These are phyloP conservation scores for Globisporangium takayamanum DNA, from an alignment of 352 stramenopile species.

Conservation along the genomic window DNA sequence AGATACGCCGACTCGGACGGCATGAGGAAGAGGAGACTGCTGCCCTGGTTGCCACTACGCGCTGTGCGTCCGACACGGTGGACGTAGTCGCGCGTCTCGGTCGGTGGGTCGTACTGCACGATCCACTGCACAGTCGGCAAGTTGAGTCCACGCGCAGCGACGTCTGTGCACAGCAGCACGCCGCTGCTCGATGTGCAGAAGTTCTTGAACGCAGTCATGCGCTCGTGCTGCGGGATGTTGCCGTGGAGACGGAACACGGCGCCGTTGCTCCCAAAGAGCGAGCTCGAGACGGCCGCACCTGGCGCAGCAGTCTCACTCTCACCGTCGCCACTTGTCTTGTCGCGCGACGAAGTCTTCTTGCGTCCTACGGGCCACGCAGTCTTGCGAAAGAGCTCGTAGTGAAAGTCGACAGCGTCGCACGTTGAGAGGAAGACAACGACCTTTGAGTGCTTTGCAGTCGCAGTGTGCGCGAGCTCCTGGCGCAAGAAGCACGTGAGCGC, in stretches of 20 bases:
- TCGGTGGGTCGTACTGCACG: constrained; percentile 98
- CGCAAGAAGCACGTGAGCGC: constrained; percentile 91
- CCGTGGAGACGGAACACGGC: constrained; percentile 90
- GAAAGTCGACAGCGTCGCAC: constrained; percentile 96
- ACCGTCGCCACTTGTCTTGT: neutral
- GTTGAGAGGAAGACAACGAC: constrained; percentile 97
- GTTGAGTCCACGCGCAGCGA: constrained; percentile 97
- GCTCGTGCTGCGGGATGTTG: constrained; percentile 94
- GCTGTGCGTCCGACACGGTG: constrained; percentile 99
- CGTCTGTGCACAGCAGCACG: constrained; percentile 98
- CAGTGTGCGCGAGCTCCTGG: constrained; percentile 47
- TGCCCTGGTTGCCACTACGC: constrained; percentile 95
- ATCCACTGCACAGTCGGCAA: constrained; percentile 95
- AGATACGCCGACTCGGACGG: constrained; percentile 95
- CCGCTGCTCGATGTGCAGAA: constrained; percentile 89
- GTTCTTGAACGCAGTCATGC: constrained; percentile 93
- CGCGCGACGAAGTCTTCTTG: constrained; percentile 7
- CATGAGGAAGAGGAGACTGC: constrained; percentile 95
- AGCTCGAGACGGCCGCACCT: constrained; percentile 23
- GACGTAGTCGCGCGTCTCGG: constrained; percentile 98
- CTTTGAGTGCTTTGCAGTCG: constrained; percentile 42
- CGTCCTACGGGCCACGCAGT: constrained; percentile 52
- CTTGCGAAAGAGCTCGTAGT: constrained; percentile 89
- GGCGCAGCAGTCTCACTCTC: constrained; percentile 81
- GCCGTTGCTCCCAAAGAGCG: constrained; percentile 56